phyloP scores from a whole-genome alignment of 345 rosid species.

The Populus davidiana region DNA sequence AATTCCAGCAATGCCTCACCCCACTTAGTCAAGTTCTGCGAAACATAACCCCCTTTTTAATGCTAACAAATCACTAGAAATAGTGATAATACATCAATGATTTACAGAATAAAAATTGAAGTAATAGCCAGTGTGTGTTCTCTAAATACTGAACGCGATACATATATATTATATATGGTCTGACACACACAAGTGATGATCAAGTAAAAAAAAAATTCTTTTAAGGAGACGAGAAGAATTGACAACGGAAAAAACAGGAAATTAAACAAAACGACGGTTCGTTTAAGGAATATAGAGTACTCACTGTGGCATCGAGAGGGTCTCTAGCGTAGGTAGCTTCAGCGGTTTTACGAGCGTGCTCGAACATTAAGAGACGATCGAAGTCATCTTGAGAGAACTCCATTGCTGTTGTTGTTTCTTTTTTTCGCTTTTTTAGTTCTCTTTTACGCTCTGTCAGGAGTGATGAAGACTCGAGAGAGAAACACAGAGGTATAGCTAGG shows the following conservation, averaged over 20 bases:
- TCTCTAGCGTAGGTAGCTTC: slow-evolving; percentile 52
- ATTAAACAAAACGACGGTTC: not conserved
- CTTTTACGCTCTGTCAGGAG: too few species aligned
- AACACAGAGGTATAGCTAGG: not conserved
- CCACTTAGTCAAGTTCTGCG: slow-evolving; percentile 50
- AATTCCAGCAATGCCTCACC: slow-evolving; percentile 63
- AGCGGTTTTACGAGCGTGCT: slow-evolving; percentile 49
- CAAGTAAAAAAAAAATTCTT: not conserved
- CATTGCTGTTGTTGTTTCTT: slow-evolving; percentile 23
- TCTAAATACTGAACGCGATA: not conserved
- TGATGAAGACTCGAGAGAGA: too few species aligned
- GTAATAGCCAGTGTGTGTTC: not conserved
- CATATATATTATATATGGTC: not conserved
- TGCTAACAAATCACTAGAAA: not conserved
- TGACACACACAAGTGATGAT: not conserved
- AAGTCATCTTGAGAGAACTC: slow-evolving; percentile 57
- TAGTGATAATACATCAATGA: not conserved
- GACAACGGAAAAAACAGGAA: not conserved
- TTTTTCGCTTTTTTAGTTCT: not conserved
- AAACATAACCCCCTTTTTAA: not conserved
- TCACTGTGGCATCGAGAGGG: slow-evolving; percentile 66
- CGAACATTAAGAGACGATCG: slow-evolving; percentile 50
- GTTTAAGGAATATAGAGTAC: not conserved
- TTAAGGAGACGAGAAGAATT: not conserved
- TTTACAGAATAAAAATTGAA: not conserved